phyloP scores from a whole-genome alignment of 2,329 filamentous ascomycete species.

The Colletotrichum navitas region DNA sequence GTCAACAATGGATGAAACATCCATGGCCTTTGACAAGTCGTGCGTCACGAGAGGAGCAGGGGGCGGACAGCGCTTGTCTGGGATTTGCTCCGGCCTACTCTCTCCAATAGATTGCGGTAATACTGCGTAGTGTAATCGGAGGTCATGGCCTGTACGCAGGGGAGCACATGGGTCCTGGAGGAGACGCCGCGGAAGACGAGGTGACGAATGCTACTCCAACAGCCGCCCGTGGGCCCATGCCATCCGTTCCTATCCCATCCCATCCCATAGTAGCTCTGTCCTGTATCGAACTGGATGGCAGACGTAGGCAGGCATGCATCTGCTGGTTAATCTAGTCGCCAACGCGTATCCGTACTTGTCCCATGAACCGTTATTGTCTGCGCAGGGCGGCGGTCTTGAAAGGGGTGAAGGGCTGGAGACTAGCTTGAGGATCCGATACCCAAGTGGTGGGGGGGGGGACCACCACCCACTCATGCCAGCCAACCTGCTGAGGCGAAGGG shows the following conservation, averaged over 20 bases:
- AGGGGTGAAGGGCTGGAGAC: background rate
- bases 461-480: background rate
- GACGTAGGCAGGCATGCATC: conserved; percentile 1
- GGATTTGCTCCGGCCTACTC: background rate
- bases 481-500: conserved; percentile 5
- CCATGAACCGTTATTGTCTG: background rate
- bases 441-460: conserved; percentile 4
- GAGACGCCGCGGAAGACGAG: conserved; percentile 13
- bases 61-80: conserved; percentile 15
- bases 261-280: background rate
- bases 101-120: too few species aligned
- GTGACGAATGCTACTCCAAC: conserved; percentile 25
- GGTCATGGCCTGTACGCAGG: too few species aligned
- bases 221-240: conserved; percentile 13
- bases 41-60: conserved; percentile 33
- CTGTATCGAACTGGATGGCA: conserved; percentile 11
- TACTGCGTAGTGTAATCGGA: too few species aligned
- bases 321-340: background rate
- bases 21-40: conserved; percentile 34
- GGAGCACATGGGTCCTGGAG: background rate
- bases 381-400: background rate
- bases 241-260: conserved; percentile 13
- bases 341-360: background rate
- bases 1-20: conserved; percentile 39
- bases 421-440: background rate